Evolutionary conservation across 164 flowering plant genomes (phyloP), one percentile per base, ranked within the genome.

Genomic region (Sedum album): DNA sequence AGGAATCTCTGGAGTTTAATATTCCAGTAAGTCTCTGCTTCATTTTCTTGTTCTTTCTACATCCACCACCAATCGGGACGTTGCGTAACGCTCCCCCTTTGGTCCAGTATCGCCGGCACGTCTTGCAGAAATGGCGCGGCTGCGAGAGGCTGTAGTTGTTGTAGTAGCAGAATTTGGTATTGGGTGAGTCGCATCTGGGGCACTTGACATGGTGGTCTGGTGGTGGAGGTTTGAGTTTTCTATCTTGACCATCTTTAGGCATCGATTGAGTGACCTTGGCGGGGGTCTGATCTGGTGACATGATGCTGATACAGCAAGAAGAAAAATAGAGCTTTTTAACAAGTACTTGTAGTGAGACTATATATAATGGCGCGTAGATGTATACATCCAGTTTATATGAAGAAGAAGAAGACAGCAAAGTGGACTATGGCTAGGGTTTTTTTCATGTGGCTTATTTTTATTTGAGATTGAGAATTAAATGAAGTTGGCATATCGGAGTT

Each of bases 121-220:
- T 31, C 66, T 62, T 62, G 66, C 66, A 62, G 41, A 62, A 62
- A 2, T 62, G 66, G 6, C 66, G 36, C 39, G 66, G 66, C 39
- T 62, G 66, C 15, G 66, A 31, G 36, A 62, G 66, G 39, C 41
- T 62, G 66, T 62, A 62, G 66, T 62, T 62, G 15, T 62, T 62
- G 66, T 62, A 62, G 66, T 62, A 62, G 66, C 66, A 62, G 66
- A 62, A 62, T 36, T 62, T 62, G 20, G 66, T 62, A 36, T 62
- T 62, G 23, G 66, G 66, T 6, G 66, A 62, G 41, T 62, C 66
- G 4, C 66, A 62, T 30, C 66, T 62, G 39, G 66, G 66, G 36
- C 66, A 62, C 11, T 62, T 62, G 23, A 31, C n/a, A 23, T 62
- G 66, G 36, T 62, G 66, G 25, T 31, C 66, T 31, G 66, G 41